Evolutionary conservation across 2,329 filamentous ascomycete genomes (phyloP), one percentile per base, ranked within the genome.

Genomic region (Sphaerostilbella broomeana): DNA sequence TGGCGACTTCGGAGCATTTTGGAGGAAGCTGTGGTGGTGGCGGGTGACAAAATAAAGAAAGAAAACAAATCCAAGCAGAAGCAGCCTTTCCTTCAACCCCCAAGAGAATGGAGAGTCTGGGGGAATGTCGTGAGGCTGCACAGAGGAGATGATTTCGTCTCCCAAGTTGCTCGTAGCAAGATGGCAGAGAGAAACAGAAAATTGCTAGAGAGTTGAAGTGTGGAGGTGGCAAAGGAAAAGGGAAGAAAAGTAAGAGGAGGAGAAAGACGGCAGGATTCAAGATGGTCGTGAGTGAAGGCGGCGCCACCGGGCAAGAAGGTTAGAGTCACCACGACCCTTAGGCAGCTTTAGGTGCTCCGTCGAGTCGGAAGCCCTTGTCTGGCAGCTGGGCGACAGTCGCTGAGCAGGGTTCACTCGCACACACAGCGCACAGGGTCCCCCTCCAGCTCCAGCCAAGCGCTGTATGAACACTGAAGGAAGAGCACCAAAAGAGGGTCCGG

Each of bases 1-100:
- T 67, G 65, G 53, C 68, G 64, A 51, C 57, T 63, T 52, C 69
- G 70, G 51, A 74, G 67, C 71, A 75, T 75, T 48, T 52, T 57
- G 56, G 45, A 40, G n/a, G 32, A 38, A 34, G 39, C 35, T 31
- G 25, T 34, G 16, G 35, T 33, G 22, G 25, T 38, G 32, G 15
- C 35, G 6, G 7, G 29, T 17, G 21, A 18, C 11, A 31, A 20
- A 24, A 3, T 20, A 31, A 35, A 16, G 37, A 16, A 32, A 27
- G 7, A 25, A 17, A 19, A n/a, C 17, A 24, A 24, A 35, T 21
- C 15, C 12, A 25, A 12, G 19, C 25, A 8, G 26, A 41, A 16
- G n/a, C 16, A 28, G 22, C 12, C 24, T 8, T 36, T 26, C 8
- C 21, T 15, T 22, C n/a, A 15, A 7, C 20, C 18, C 13, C 5